These are phyloP conservation scores for Penicillium samsonianum DNA, from an alignment of 495 filamentous ascomycete genomes.

Conservation along the genomic window DNA sequence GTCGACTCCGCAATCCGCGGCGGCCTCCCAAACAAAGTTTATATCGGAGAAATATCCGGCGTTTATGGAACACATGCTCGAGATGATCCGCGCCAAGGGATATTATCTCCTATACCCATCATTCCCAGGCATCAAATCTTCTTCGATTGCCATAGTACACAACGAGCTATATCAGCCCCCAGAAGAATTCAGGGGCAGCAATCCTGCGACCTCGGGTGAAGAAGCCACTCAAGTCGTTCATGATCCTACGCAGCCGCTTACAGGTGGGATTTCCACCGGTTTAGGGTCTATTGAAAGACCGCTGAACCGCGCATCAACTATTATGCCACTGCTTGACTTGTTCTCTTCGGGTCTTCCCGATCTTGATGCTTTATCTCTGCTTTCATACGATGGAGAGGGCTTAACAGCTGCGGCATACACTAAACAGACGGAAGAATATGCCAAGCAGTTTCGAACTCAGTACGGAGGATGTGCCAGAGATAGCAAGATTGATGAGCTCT, in stretches of 20 bases:
- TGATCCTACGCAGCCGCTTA: constrained; percentile 8
- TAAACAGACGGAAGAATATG: constrained; percentile 31
- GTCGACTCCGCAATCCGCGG: constrained; percentile 42
- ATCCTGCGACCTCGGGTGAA: neutral
- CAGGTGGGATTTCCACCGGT: constrained; percentile 8
- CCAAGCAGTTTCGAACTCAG: constrained; percentile 34
- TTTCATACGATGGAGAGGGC: constrained; percentile 40
- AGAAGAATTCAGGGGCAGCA: constrained; percentile 55
- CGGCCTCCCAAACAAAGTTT: constrained; percentile 30
- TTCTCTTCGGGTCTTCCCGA: constrained; percentile 38
- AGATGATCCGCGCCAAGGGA: constrained; percentile 68
- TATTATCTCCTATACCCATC: constrained; percentile 77
- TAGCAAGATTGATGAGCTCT: constrained; percentile 14
- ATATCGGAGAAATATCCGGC: constrained; percentile 65
- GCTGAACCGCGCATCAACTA: constrained; percentile 23
- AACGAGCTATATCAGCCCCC: constrained; percentile 68
- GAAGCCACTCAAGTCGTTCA: constrained; percentile 10
- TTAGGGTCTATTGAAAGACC: constrained; percentile 23
- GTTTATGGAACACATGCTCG: constrained; percentile 75
- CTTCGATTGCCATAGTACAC: constrained; percentile 66
- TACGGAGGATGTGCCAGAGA: constrained; percentile 39
- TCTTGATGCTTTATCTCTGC: constrained; percentile 32
- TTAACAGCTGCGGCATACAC: constrained; percentile 18
- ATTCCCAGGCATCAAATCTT: constrained; percentile 40
- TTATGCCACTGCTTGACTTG: constrained; percentile 37